phyloP scores from a whole-genome alignment of 2,329 filamentous ascomycete species.

The Neonectria ditissima region DNA sequence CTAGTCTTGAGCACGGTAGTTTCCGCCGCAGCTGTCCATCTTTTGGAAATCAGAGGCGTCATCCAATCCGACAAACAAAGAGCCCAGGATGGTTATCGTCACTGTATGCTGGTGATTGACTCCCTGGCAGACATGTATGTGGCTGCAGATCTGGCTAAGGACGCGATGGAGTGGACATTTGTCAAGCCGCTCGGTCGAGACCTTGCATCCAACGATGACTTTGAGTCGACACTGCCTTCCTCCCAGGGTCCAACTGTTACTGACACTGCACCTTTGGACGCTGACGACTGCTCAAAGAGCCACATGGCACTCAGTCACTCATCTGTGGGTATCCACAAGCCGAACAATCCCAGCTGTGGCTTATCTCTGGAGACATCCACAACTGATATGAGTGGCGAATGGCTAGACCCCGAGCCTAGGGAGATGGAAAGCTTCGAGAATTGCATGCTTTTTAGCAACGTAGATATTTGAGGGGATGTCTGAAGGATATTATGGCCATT shows the following conservation, averaged over 20 bases:
- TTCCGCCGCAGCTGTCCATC: slow-evolving; percentile 90
- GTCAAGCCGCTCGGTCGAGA: neutral
- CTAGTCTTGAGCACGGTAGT: slow-evolving; percentile 89
- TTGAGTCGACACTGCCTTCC: neutral
- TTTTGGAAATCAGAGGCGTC: slow-evolving; percentile 60
- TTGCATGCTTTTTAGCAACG: neutral
- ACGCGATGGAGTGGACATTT: slow-evolving; percentile 23
- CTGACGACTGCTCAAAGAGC: neutral
- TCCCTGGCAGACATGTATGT: slow-evolving; percentile 26
- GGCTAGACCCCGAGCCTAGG: neutral
- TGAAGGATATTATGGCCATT: no score
- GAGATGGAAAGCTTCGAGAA: neutral
- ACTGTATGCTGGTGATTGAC: slow-evolving; percentile 20
- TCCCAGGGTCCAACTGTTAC: neutral
- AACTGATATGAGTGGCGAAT: neutral
- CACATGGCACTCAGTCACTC: neutral
- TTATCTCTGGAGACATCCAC: neutral
- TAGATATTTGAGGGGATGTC: no score
- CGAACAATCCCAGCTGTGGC: neutral
- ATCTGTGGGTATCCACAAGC: neutral
- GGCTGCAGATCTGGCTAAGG: slow-evolving; percentile 22
- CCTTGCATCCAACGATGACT: neutral
- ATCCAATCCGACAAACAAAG: slow-evolving; percentile 16
- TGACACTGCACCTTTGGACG: neutral
- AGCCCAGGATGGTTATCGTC: slow-evolving; percentile 14